A percentile compares a stretch with the other conserved stretches of the same genome.
Evolutionary conservation across 2,329 filamentous ascomycete genomes (phyloP).

Genomic region (Xylariaceae sp.): DNA sequence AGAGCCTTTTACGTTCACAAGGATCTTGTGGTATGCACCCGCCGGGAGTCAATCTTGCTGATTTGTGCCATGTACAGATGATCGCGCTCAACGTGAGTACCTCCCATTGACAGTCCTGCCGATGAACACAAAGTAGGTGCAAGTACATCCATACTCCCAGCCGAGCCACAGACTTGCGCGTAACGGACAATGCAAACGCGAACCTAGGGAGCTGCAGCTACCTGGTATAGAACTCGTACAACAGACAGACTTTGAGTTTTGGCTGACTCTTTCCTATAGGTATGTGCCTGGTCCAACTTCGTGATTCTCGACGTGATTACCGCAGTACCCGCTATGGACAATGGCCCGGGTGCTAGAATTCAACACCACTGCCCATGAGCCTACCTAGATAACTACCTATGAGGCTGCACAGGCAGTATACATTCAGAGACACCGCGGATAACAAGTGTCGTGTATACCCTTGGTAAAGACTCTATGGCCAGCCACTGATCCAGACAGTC

Average conservation of each 20-base stretch:
- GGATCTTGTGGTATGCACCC: not conserved
- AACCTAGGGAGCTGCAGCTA: not conserved
- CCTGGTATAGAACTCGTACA: not conserved
- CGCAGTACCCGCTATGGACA: not conserved
- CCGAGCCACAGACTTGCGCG: not conserved
- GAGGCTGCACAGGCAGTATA: too few relatives aligned
- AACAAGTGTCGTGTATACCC: not conserved
- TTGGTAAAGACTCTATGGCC: not conserved
- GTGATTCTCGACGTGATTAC: not conserved
- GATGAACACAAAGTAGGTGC: not conserved
- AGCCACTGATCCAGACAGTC: not conserved
- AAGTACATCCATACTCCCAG: not conserved
- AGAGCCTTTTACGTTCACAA: not conserved
- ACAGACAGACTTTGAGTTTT: not conserved
- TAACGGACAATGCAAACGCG: not conserved
- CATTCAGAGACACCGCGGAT: not conserved
- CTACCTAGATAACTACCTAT: too few relatives aligned
- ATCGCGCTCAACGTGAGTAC: not conserved
- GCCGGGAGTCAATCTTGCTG: not conserved
- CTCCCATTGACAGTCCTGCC: not conserved
- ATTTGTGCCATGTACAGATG: not conserved
- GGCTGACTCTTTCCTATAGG: not conserved
- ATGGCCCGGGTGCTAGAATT: not conserved
- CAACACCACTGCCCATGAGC: too few relatives aligned
- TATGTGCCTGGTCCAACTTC: not conserved